Evolutionary conservation across 257 asterid genomes (phyloP), one percentile per base, ranked within the genome.

Genomic region (Solanum rostratum): DNA sequence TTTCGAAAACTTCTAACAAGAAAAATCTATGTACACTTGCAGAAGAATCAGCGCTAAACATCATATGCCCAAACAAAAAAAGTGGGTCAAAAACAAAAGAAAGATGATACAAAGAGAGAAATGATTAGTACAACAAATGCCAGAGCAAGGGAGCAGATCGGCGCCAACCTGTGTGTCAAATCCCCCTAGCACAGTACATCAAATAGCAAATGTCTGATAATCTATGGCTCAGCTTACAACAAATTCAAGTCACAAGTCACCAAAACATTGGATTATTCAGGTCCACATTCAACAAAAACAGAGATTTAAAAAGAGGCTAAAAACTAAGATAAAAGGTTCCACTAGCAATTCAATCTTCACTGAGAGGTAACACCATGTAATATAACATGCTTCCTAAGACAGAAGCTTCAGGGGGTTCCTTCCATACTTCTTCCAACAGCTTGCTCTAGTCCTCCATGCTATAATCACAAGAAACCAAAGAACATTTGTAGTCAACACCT

Each of bases 111-210:
- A 84, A 85, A 90, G 86, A 85, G 66, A 73, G 50, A 71, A 73
- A 83, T 50, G 59, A 76, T 50, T 76, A 66, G 85, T 89, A 91
- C 91, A 90, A 84, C 84, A 85, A 88, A 85, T 71, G 43, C 86
- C 74, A 87, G 81, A 89, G 84, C 85, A 84, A 90, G 86, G 88
- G 91, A 91, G 45, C 39, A 85, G 85, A 83, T 59, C 59, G 52
- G 85, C 60, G 86, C 53, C 89, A 89, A 73, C 92, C 90, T 80
- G 88, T 41, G 78, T 66, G 85, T 81, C 87, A 50, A 89, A 90
- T 82, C 93, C 87, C 91, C 91, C 87, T 92, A 91, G 84, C 85
- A 92, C 94, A 91, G 85, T 88, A 88, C 81, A 88, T 87, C 87
- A 87, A 86, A 88, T 81, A 87, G 80, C 57, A 88, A 84, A 85